Evolutionary conservation across 2,329 filamentous ascomycete genomes (phyloP).

Genomic region (Cercospora sp.): DNA sequence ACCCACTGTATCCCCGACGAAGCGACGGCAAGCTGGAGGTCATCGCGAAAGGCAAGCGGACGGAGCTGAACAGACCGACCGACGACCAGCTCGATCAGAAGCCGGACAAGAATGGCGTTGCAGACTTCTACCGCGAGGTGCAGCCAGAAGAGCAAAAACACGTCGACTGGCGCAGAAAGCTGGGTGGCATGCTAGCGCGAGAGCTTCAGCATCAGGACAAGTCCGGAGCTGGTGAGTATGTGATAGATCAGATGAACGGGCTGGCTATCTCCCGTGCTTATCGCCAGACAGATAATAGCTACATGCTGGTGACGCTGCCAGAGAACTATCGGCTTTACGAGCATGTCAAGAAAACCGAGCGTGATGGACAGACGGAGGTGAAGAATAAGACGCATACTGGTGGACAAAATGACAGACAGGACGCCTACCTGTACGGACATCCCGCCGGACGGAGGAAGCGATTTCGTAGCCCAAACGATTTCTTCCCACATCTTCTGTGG

Average conservation of each 20-base stretch:
- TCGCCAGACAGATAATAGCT: slow-evolving; percentile 42
- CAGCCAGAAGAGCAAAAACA: slow-evolving; percentile 54
- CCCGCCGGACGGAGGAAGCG: slow-evolving; percentile 58
- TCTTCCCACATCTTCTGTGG: slow-evolving; percentile 62
- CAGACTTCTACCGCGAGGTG: slow-evolving; percentile 57
- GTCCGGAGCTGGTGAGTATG: slow-evolving; percentile 25
- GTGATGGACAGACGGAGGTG: slow-evolving; percentile 47
- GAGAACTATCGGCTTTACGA: slow-evolving; percentile 61
- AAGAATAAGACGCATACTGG: slow-evolving; percentile 52
- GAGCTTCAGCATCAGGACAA: slow-evolving; percentile 44
- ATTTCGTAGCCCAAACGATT: slow-evolving; percentile 60
- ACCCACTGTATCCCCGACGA: slow-evolving; percentile 49
- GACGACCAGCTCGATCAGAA: slow-evolving; percentile 54
- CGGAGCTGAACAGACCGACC: slow-evolving; percentile 55
- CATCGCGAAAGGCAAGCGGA: slow-evolving; percentile 53
- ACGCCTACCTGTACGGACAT: slow-evolving; percentile 63
- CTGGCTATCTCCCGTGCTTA: slow-evolving; percentile 10
- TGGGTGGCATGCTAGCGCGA: slow-evolving; percentile 59
- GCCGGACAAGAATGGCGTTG: slow-evolving; percentile 55
- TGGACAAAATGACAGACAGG: slow-evolving; percentile 56
- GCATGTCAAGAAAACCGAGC: slow-evolving; percentile 55
- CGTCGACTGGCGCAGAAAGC: slow-evolving; percentile 59
- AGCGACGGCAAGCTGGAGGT: slow-evolving; percentile 54
- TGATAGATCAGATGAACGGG: slow-evolving; percentile 1
- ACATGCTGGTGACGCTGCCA: slow-evolving; percentile 57